Conservation (phyloP, 768 basidiomycete genomes). For the Boletus sensibilis region DNA sequence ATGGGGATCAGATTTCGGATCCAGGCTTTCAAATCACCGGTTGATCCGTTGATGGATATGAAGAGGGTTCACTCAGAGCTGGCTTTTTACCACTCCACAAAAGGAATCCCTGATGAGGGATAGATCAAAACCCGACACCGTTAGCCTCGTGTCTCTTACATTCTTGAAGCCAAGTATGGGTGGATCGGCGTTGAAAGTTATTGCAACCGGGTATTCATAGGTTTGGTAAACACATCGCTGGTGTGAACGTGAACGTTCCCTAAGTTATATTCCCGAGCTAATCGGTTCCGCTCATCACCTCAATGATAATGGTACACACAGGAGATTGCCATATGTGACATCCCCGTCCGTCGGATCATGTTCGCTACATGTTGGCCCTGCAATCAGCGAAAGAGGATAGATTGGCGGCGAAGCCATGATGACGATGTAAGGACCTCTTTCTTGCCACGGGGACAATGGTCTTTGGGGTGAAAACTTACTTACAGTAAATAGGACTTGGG, state of each 20-base stretch:
- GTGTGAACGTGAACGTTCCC: not conserved
- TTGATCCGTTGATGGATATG: not conserved
- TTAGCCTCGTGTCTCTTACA: constrained; percentile 11
- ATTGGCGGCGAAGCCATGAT: not conserved
- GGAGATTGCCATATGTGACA: constrained; percentile 1
- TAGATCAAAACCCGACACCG: not conserved
- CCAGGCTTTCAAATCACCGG: not conserved
- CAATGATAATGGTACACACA: not conserved
- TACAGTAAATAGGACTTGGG: not conserved
- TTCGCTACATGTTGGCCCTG: not conserved
- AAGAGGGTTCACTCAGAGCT: not conserved
- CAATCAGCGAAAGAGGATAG: not conserved
- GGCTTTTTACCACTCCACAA: constrained; percentile 7
- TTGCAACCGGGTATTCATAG: not conserved
- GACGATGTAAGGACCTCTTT: not conserved
- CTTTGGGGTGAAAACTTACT: not conserved
- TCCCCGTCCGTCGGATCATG: constrained; percentile 6
- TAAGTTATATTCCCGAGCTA: not conserved
- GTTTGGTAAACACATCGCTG: constrained; percentile 14
- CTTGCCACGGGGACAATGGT: not conserved
- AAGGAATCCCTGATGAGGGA: constrained; percentile 15
- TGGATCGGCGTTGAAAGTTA: not conserved
- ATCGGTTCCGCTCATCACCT: constrained; percentile 9
- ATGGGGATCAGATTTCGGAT: not conserved
- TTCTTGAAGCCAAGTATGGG: constrained; percentile 6